Percentiles rank a stretch among this genome's conserved stretches.
These are phyloP conservation scores for Drechslerella coelobrocha DNA, from an alignment of 2,329 filamentous ascomycete genomes.

Conservation along the genomic window DNA sequence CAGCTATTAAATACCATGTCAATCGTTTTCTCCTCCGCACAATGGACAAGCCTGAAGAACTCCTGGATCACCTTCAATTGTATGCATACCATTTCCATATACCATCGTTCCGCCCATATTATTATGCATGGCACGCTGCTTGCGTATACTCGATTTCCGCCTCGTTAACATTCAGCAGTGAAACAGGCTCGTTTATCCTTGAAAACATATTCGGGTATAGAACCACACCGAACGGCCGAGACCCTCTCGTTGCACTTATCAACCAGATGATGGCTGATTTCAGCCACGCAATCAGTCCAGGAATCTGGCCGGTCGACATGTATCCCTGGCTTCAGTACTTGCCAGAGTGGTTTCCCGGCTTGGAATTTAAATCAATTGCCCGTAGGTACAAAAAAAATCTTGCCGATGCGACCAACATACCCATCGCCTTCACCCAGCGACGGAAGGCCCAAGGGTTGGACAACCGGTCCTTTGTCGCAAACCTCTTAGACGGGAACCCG, in stretches of 20 bases:
- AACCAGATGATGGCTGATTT: conserved; percentile 56
- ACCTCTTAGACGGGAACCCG: conserved; percentile 61
- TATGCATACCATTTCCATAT: conserved; percentile 10
- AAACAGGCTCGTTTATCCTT: conserved; percentile 59
- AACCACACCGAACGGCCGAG: conserved; percentile 56
- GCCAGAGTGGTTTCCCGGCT: conserved; percentile 54
- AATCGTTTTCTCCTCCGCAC: conserved; percentile 52
- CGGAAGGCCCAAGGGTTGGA: conserved; percentile 57
- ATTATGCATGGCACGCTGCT: too few species aligned
- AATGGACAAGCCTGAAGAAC: background rate
- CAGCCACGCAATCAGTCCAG: conserved; percentile 57
- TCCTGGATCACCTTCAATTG: background rate
- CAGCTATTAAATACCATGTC: conserved; percentile 56
- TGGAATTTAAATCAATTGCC: conserved; percentile 52
- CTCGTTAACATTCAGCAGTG: conserved; percentile 59
- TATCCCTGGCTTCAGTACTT: conserved; percentile 56
- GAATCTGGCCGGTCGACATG: conserved; percentile 57
- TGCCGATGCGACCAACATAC: conserved; percentile 48
- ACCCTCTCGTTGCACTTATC: conserved; percentile 55
- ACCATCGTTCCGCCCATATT: conserved; percentile 57
- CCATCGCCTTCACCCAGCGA: conserved; percentile 57
- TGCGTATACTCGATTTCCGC: conserved; percentile 49
- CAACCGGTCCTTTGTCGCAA: conserved; percentile 57
- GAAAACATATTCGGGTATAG: conserved; percentile 59
- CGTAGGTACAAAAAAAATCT: conserved; percentile 27